Base-by-base conservation (phyloP, 192 early-diverging fungal species). In the Piromyces finnis region DNA sequence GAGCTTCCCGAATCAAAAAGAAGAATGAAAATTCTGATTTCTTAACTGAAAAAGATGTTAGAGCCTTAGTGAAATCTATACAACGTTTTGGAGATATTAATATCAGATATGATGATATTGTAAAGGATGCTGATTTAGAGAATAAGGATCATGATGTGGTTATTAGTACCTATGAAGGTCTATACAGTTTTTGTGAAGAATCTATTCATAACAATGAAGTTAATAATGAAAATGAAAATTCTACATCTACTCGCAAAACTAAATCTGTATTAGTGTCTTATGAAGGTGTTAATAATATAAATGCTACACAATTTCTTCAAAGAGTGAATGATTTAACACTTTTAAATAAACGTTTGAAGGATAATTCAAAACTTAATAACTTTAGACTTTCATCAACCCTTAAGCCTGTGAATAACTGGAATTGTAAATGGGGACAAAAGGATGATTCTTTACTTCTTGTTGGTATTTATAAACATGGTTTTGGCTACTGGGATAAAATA, bases 401-500 rank as follows among this genome's bases (percentile, higher is more conserved):
- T 29, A 98, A 98, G 86, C 88, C 90, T 29, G 94, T 95, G 0
- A 85, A 90, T 81, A 91, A 93, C 79, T 99, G 97, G 97, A 81
- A 79, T 77, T 92, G 91, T 77, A 51, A 86, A 29, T 99, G 98
- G 98, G 90, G 92, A 7, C 91, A 91, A 79, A 91, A 91, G 68
- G 98, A 99, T 82, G 98, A 99, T 84, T 89, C 97, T 28, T 94
- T 96, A 94, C 88, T 99, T 32, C 86, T 99, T 27, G 93, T 98
- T 30, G 98, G 98, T 79, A 92, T 99, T 77, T 94, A 95, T 84
- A 88, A 89, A 78, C 92, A 98, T 83, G 98, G 98, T 29, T 97
- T 95, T 86, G 96, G 97, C 18, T 92, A 89, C 80, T 98, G 96
- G 97, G 85, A 89, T 78, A 84, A 87, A 79, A 97, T 99, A 16